Base-by-base conservation (phyloP, 1,139 yeast genomes). In the Schizosaccharomyces versatilis region DNA sequence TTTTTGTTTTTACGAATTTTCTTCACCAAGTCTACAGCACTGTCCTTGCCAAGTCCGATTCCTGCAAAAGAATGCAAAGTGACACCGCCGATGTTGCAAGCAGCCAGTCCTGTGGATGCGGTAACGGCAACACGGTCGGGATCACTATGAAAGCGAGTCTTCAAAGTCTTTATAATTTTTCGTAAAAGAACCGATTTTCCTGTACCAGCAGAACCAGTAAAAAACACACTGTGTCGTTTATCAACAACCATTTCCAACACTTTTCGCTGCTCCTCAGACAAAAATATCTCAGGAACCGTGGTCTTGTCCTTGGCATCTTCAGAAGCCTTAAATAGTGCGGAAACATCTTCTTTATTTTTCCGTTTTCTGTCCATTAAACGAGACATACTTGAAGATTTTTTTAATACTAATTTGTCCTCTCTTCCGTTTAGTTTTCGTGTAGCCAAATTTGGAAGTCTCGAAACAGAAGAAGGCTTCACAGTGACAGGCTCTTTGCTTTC, bases 131-230 rank as follows among this genome's bases (percentile, higher is more conserved):
- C 86, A 12, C 71, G 64, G 0, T 76, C 61, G 7, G 52, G 44
- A 24, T 56, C 76, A 2, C 64, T 64, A 1, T 73, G 72, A 62
- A 78, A 72, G 55, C 69, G 72, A 1, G 61, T 57, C 58, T 71
- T 73, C 56, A 90, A 68, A 0, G 75, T 71, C 59, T 77, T 74
- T 55, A 90, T 88, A 47, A 90, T 73, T 36, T 81, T 75, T 57
- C 81, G 73, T 53, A 93, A 69, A 17, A 84, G 70, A 5, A 86
- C 80, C 1, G 95, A 84, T 65, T 86, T 86, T 63, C 97, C 97
- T 1, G 96, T 86, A 7, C 62, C 97, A 0, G 97, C 97, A 47
- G 95, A 84, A 47, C 97, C 97, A 0, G 96, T 86, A 63, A 83
- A 86, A 64, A 86, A 86, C 1, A 85, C 66, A 47, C 80, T 82